Conservation (phyloP, 2,329 filamentous ascomycete genomes). For the Thermothelomyces thermophilus region DNA sequence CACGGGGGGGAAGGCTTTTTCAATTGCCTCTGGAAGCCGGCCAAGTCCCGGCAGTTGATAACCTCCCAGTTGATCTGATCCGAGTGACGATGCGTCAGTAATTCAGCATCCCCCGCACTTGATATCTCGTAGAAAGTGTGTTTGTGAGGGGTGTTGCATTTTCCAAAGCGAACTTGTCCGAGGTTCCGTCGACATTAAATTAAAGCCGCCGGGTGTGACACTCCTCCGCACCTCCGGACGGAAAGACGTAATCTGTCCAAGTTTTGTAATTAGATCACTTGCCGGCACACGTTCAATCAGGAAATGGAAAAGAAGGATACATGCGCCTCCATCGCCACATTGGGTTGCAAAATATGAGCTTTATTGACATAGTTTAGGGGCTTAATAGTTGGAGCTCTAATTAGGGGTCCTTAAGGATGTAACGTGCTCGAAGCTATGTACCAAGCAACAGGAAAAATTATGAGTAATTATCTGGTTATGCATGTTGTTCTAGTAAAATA, state of each 20-base stretch:
- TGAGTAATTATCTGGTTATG: background rate
- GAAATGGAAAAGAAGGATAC: too few species aligned
- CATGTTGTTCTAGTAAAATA: conserved; percentile 37
- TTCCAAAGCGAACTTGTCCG: background rate
- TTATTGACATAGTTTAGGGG: too few species aligned
- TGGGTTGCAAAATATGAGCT: too few species aligned
- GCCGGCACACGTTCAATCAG: too few species aligned
- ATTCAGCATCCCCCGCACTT: conserved; percentile 6
- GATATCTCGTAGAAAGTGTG: background rate
- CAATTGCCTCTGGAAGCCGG: background rate
- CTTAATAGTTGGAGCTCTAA: too few species aligned
- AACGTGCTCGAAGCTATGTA: too few species aligned
- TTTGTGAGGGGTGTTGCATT: conserved; percentile 4
- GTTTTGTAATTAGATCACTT: too few species aligned
- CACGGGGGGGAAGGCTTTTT: background rate
- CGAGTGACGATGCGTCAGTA: background rate
- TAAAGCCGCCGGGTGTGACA: background rate
- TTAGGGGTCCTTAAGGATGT: too few species aligned
- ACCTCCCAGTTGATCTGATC: background rate
- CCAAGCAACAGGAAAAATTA: too few species aligned
- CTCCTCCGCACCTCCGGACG: too few species aligned
- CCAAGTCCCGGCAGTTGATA: background rate
- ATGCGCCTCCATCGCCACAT: too few species aligned
- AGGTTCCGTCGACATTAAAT: background rate
- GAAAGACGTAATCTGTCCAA: too few species aligned